phyloP scores from a whole-genome alignment of 2,329 filamentous ascomycete genomes.

The Curvularia sp. region DNA sequence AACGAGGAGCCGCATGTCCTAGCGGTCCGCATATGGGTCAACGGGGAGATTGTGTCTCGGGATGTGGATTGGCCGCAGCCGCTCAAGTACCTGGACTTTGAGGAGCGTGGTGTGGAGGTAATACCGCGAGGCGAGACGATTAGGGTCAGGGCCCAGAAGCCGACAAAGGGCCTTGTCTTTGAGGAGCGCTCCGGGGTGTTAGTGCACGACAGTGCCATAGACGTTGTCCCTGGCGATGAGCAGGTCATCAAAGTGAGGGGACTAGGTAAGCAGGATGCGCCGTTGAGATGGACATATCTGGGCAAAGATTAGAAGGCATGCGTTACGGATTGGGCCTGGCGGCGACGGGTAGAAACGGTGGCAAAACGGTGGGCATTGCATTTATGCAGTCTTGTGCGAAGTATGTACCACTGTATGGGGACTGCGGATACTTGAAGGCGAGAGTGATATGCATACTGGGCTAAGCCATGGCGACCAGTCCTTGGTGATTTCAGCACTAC shows the following conservation, averaged over 20 bases:
- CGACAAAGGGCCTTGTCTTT: slow-evolving; percentile 67
- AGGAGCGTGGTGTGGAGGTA: slow-evolving; percentile 58
- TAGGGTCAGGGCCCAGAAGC: slow-evolving; percentile 57
- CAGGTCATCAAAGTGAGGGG: slow-evolving; percentile 57
- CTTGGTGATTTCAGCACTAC: slow-evolving; percentile 13
- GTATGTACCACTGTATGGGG: slow-evolving; percentile 2
- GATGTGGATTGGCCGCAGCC: slow-evolving; percentile 68
- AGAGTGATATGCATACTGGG: neutral
- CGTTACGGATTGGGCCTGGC: slow-evolving; percentile 9
- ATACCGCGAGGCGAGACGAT: slow-evolving; percentile 51
- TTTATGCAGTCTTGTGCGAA: slow-evolving; percentile 15
- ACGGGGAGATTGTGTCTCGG: slow-evolving; percentile 58
- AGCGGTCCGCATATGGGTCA: slow-evolving; percentile 62
- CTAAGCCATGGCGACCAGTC: slow-evolving; percentile 11
- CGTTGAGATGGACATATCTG: slow-evolving; percentile 56
- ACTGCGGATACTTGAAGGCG: slow-evolving; percentile 3
- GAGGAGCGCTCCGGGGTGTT: slow-evolving; percentile 63
- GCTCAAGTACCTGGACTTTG: slow-evolving; percentile 64
- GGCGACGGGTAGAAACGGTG: slow-evolving; percentile 10
- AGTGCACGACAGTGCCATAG: slow-evolving; percentile 63
- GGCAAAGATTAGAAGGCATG: slow-evolving; percentile 42
- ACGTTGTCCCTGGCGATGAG: slow-evolving; percentile 65
- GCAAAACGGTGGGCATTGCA: slow-evolving; percentile 4
- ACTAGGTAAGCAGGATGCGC: slow-evolving; percentile 47
- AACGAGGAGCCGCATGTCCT: slow-evolving; percentile 63